phyloP scores from a whole-genome alignment of 73 alveolate species.

The Paramecium sonneborni region DNA sequence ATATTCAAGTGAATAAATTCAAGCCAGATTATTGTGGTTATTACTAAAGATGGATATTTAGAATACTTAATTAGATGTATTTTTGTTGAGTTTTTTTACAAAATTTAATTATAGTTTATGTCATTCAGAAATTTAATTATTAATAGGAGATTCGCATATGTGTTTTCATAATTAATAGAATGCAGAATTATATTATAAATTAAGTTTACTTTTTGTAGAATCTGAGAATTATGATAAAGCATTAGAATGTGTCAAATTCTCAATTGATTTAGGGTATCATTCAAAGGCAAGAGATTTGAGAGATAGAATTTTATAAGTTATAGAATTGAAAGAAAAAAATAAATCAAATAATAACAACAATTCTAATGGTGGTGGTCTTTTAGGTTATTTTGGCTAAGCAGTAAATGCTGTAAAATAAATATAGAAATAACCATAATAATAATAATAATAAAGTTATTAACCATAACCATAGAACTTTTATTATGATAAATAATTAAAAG shows the following conservation, averaged over 20 bases:
- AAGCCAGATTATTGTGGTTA: neutral
- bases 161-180: neutral
- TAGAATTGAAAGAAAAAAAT: neutral
- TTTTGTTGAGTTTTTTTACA: neutral
- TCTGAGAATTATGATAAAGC: neutral
- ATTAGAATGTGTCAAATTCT: neutral
- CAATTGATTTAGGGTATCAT: slow-evolving; percentile 3
- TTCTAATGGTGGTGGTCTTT: too few relatives aligned
- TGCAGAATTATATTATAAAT: neutral
- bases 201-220: neutral
- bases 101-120: neutral
- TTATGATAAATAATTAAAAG: neutral
- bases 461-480: neutral
- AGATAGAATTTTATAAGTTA: neutral
- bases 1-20: neutral
- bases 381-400: neutral
- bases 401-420: neutral
- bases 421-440: neutral
- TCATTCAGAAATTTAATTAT: neutral
- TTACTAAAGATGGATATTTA: neutral
- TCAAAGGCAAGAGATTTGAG: slow-evolving; percentile 4
- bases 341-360: neutral
- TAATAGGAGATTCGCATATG: neutral
- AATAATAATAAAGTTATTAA: neutral
- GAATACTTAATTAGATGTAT: neutral